A percentile compares a stretch with the other conserved stretches of the same genome.
Conservation (phyloP, 345 rosid species). For the Eutrema japonicum region DNA sequence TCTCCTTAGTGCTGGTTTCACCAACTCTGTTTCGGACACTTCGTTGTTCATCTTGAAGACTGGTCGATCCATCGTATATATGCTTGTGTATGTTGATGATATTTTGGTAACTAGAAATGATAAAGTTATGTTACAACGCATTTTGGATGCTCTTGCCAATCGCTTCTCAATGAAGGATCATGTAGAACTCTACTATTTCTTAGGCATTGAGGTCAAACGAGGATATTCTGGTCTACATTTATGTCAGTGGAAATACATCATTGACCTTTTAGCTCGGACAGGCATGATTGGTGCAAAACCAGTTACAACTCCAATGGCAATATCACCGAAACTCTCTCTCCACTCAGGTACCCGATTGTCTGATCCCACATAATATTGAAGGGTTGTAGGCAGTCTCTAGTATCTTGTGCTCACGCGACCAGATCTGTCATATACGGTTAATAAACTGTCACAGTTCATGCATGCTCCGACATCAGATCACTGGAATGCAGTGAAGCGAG, state of each 20-base stretch:
- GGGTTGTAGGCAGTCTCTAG: not conserved
- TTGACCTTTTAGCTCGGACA: not conserved
- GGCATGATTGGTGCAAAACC: not conserved
- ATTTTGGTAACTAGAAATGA: no score
- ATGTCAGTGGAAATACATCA: not conserved
- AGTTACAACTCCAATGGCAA: not conserved
- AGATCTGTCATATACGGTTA: not conserved
- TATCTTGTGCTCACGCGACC: not conserved
- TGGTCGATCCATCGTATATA: no score
- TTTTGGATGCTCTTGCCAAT: no score
- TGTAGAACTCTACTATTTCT: no score
- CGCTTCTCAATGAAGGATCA: no score
- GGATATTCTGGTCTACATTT: no score
- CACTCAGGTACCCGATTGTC: fast-evolving
- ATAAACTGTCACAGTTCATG: not conserved
- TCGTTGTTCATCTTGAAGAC: no score
- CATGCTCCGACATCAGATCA: not conserved
- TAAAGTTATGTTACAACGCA: no score
- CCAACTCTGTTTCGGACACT: no score
- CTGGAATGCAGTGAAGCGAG: not conserved
- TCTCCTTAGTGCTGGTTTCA: no score
- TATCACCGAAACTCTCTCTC: fast-evolving
- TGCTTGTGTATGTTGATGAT: no score
- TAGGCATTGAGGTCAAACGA: no score
- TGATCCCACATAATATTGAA: not conserved